A percentile compares a stretch with the other conserved stretches of the same genome.
phyloP scores from a whole-genome alignment of 2,329 filamentous ascomycete species.

The Verticillium dahliae region DNA sequence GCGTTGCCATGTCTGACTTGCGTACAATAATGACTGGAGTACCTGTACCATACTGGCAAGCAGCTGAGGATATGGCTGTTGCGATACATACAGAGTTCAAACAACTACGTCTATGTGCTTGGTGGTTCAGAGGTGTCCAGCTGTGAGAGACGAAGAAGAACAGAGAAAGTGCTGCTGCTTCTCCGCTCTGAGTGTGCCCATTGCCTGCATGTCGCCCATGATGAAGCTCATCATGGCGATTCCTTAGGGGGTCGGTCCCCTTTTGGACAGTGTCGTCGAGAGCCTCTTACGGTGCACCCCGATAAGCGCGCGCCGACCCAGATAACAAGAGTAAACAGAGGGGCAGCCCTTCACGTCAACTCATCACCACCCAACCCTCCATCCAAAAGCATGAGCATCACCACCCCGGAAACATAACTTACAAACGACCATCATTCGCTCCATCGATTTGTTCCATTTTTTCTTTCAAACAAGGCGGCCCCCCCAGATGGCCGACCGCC shows the following conservation, averaged over 20 bases:
- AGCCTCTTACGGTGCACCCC: neutral
- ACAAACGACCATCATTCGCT: neutral
- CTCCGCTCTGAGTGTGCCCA: no score
- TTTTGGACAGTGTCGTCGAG: neutral
- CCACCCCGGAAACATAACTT: neutral
- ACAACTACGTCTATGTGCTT: no score
- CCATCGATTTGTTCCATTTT: neutral
- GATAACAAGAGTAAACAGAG: constrained; percentile 9
- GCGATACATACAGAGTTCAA: neutral
- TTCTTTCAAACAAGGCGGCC: neutral
- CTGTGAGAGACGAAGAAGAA: no score
- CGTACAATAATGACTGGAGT: neutral
- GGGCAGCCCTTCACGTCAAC: neutral
- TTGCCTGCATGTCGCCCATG: neutral
- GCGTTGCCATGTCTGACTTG: neutral
- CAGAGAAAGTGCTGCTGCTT: no score
- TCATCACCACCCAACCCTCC: neutral
- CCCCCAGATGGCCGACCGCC: neutral
- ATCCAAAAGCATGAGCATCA: no score
- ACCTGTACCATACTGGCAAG: neutral
- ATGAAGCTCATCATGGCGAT: neutral
- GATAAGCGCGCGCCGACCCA: constrained; percentile 1
- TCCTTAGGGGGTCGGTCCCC: neutral
- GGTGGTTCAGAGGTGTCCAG: no score
- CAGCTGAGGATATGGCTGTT: neutral